A percentile compares a stretch with the other conserved stretches of the same genome.
These are phyloP conservation scores for Lepidopterella palustris DNA, from an alignment of 495 filamentous ascomycete genomes.

Conservation along the genomic window DNA sequence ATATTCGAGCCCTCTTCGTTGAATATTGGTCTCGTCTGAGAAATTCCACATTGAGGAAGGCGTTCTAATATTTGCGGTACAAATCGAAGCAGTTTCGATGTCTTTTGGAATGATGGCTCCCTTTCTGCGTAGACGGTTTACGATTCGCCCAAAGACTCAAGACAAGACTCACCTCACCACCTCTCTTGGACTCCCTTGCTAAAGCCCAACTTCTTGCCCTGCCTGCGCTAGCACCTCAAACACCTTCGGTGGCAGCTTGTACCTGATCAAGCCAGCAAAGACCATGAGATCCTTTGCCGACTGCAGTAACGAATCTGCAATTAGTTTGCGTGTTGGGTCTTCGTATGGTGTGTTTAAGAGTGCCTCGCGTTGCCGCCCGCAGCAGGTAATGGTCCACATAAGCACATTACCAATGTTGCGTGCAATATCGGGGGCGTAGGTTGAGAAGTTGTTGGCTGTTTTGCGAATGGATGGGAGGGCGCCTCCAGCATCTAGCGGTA, in stretches of 20 bases:
- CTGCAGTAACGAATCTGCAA: conserved; percentile 64
- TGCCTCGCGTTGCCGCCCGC: conserved; percentile 63
- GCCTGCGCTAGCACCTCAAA: conserved; percentile 76
- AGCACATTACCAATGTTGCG: conserved; percentile 82
- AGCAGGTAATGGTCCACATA: conserved; percentile 86
- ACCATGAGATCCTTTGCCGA: conserved; percentile 83
- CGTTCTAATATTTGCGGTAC: too few relatives aligned
- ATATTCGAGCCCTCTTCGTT: too few relatives aligned
- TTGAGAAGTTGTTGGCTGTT: conserved; percentile 61
- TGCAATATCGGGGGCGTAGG: conserved; percentile 70
- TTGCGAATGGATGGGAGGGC: conserved; percentile 66
- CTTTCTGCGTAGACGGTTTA: too few relatives aligned
- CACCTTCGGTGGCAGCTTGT: conserved; percentile 66
- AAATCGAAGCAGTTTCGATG: too few relatives aligned
- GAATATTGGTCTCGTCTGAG: too few relatives aligned
- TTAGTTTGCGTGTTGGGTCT: conserved; percentile 59
- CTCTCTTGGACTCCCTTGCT: conserved; percentile 30
- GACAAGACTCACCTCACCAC: background rate
- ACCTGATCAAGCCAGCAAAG: conserved; percentile 90
- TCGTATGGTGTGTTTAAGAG: conserved; percentile 61
- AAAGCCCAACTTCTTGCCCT: conserved; percentile 61
- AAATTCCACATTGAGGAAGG: too few relatives aligned
- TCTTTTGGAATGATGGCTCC: too few relatives aligned
- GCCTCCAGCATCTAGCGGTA: conserved; percentile 66
- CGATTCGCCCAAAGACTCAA: background rate